Evolutionary conservation across 148 eudicot species (phyloP).

Genomic region (Rhododendron vialii): DNA sequence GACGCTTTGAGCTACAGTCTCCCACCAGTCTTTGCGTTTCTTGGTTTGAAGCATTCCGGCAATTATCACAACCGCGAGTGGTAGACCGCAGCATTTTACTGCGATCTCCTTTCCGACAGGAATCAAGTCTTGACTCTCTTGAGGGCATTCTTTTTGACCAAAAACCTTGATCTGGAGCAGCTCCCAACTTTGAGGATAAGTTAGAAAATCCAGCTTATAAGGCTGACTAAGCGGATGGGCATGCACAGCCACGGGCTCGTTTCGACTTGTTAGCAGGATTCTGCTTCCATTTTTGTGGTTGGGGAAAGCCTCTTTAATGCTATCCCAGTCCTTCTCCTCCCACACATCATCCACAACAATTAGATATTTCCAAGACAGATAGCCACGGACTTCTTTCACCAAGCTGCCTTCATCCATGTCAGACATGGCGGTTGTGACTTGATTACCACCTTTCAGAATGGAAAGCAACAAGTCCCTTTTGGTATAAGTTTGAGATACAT

Average conservation of each 20-base stretch:
- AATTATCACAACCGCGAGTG: slow-evolving; percentile 30
- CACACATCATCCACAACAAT: slow-evolving; percentile 32
- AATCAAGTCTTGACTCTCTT: not conserved
- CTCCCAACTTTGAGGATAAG: slow-evolving; percentile 14
- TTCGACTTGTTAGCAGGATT: slow-evolving; percentile 28
- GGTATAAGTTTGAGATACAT: slow-evolving; percentile 26
- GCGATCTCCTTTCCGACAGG: slow-evolving; percentile 15
- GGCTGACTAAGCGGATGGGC: slow-evolving; percentile 7
- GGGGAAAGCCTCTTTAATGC: slow-evolving; percentile 18
- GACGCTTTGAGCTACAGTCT: slow-evolving; percentile 20
- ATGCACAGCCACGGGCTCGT: slow-evolving; percentile 7
- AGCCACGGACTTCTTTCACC: not conserved
- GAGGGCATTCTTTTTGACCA: not conserved
- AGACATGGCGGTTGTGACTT: not conserved
- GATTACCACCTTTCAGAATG: slow-evolving; percentile 1
- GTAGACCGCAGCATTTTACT: slow-evolving; percentile 19
- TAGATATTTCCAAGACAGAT: slow-evolving; percentile 13
- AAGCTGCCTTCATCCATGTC: not conserved
- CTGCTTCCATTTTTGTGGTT: slow-evolving; percentile 17
- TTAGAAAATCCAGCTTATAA: slow-evolving; percentile 15
- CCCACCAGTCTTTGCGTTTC: slow-evolving; percentile 21
- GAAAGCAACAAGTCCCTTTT: slow-evolving; percentile 10
- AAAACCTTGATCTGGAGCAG: slow-evolving; percentile 25
- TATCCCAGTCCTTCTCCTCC: slow-evolving; percentile 22
- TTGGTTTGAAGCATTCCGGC: slow-evolving; percentile 21